Evolutionary conservation across 2,329 filamentous ascomycete species (phyloP).

Genomic region (Trichoderma sp.): DNA sequence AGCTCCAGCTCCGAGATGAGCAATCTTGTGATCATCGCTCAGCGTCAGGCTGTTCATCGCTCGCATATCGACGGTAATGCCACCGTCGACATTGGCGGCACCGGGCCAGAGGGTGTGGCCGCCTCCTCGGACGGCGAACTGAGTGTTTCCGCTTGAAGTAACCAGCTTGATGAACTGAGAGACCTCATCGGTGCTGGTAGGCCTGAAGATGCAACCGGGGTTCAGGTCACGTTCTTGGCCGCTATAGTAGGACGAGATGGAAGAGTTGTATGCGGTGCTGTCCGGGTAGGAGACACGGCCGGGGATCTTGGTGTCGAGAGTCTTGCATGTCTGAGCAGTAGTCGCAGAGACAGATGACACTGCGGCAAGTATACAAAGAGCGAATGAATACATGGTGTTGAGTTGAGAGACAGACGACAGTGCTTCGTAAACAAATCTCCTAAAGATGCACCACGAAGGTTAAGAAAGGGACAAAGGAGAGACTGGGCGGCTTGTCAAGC

Average conservation of each 20-base stretch:
- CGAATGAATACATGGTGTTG: background rate
- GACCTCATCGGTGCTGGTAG: background rate
- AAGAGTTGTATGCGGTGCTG: background rate
- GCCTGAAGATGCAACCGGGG: conserved; percentile 9
- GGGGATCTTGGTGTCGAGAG: background rate
- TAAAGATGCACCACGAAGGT: no score
- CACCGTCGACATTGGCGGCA: conserved; percentile 42
- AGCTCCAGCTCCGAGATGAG: conserved; percentile 43
- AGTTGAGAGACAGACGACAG: background rate
- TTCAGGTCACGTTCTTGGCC: background rate
- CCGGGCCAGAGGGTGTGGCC: conserved; percentile 49
- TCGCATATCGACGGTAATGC: conserved; percentile 44
- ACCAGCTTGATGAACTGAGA: conserved; percentile 14
- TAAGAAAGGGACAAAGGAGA: no score
- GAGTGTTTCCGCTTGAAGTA: background rate
- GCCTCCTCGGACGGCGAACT: conserved; percentile 46
- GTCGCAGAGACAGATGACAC: background rate
- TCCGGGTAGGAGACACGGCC: conserved; percentile 5
- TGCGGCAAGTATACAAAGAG: background rate
- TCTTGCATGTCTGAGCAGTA: background rate
- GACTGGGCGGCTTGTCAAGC: no score
- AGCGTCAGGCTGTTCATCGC: conserved; percentile 41
- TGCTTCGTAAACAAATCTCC: no score
- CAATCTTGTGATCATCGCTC: conserved; percentile 38
- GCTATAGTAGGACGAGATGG: background rate